Conservation (phyloP, 495 filamentous ascomycete species). For the Letharia columbiana region DNA sequence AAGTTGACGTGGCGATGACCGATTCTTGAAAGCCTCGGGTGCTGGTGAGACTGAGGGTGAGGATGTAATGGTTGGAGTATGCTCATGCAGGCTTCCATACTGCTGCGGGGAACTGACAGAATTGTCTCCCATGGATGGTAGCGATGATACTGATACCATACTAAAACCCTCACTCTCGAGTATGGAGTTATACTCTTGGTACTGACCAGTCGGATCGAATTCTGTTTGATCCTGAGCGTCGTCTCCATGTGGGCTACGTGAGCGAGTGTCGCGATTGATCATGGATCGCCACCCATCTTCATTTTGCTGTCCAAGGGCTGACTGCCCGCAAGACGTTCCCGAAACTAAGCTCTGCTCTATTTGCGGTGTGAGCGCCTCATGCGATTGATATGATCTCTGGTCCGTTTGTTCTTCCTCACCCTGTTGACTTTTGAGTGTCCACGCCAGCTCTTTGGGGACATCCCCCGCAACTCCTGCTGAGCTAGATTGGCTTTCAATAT, state of each 20-base stretch:
- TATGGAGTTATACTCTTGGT: slow-evolving; percentile 46
- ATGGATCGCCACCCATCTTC: slow-evolving; percentile 17
- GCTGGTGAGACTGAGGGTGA: slow-evolving; percentile 7
- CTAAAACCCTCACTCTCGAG: slow-evolving; percentile 54
- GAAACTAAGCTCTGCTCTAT: not conserved
- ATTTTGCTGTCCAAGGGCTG: slow-evolving; percentile 27
- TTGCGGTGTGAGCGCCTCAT: not conserved
- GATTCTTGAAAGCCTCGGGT: not conserved
- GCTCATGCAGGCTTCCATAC: not conserved
- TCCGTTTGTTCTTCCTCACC: not conserved
- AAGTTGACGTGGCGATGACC: slow-evolving; percentile 11
- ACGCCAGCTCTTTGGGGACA: not conserved
- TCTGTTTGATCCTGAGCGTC: slow-evolving; percentile 24
- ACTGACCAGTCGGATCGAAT: slow-evolving; percentile 36
- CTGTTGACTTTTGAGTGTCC: not conserved
- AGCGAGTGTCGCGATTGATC: slow-evolving; percentile 30
- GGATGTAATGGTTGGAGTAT: slow-evolving; percentile 8
- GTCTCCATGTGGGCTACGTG: slow-evolving; percentile 28
- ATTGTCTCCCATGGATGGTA: slow-evolving; percentile 40
- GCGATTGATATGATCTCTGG: not conserved
- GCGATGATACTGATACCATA: slow-evolving; percentile 49
- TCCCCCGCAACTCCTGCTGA: not conserved
- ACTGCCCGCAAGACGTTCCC: slow-evolving; percentile 4
- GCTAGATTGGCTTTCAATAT: slow-evolving; percentile 21
- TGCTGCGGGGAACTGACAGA: slow-evolving; percentile 1